phyloP scores from a whole-genome alignment of 306 rosid genomes.

The Sindora glabra region DNA sequence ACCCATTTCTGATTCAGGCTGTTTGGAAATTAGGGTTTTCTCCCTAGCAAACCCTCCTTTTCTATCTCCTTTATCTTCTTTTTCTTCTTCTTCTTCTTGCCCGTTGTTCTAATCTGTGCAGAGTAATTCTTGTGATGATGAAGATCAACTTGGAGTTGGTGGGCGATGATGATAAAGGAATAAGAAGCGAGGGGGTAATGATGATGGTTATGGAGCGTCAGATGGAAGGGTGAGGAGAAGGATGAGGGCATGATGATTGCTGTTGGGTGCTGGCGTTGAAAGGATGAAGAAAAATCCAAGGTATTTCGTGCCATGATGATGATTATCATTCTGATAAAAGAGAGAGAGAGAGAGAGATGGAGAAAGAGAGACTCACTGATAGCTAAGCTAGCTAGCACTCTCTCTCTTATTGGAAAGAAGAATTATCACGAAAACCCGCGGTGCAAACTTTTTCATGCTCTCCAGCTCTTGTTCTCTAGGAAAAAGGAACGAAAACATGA shows the following conservation, averaged over 20 bases:
- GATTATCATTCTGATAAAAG: no score
- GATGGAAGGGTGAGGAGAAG: constrained; percentile 29
- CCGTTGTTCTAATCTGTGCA: no score
- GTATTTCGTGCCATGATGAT: constrained; percentile 37
- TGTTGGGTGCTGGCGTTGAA: constrained; percentile 54
- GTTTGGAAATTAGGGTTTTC: constrained; percentile 37
- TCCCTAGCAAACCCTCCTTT: constrained; percentile 6
- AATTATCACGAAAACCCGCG: constrained; percentile 42
- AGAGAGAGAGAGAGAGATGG: constrained; percentile 27
- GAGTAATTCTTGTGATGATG: constrained; percentile 17
- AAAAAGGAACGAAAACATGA: constrained; percentile 23
- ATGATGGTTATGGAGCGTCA: constrained; percentile 47
- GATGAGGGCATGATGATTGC: constrained; percentile 64
- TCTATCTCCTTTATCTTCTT: constrained; percentile 7
- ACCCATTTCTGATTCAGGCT: constrained; percentile 17
- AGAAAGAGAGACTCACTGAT: constrained; percentile 17
- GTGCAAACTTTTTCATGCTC: constrained; percentile 31
- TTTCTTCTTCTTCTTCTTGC: constrained; percentile 15
- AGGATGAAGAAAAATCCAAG: constrained; percentile 64
- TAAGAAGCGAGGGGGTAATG: constrained; percentile 51
- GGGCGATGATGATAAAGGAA: constrained; percentile 27
- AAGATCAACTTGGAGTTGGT: constrained; percentile 16
- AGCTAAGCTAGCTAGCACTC: constrained; percentile 8
- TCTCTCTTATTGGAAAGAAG: constrained; percentile 17
- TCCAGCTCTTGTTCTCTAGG: constrained; percentile 22